Evolutionary conservation across 768 basidiomycete genomes (phyloP).

Genomic region (Pisolithus marmoratus): DNA sequence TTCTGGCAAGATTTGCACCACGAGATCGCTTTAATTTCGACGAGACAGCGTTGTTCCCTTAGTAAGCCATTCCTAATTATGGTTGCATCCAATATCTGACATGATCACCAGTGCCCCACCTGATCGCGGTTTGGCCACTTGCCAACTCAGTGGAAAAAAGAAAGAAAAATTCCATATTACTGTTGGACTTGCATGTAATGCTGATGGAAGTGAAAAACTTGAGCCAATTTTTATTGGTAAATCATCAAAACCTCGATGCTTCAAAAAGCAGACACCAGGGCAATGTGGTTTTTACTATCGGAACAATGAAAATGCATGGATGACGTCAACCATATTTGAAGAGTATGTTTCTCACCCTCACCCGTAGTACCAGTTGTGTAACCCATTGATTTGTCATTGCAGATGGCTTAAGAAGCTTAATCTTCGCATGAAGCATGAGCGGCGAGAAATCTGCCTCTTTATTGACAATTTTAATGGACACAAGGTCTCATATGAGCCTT

Average conservation of each 20-base stretch:
- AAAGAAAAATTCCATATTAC: conserved; percentile 11
- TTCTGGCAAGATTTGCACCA: not conserved
- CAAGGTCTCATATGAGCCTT: too few species aligned
- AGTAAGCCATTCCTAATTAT: not conserved
- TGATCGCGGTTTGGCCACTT: conserved; percentile 13
- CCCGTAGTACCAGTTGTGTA: not conserved
- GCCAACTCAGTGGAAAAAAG: conserved; percentile 16
- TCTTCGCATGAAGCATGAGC: conserved; percentile 6
- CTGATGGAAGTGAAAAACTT: conserved; percentile 26
- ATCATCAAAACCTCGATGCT: conserved; percentile 21
- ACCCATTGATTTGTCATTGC: not conserved
- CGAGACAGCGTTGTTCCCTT: not conserved
- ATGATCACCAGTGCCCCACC: conserved; percentile 2
- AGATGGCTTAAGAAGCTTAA: conserved; percentile 25
- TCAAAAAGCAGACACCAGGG: too few species aligned
- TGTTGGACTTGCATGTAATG: conserved; percentile 7
- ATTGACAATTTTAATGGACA: too few species aligned
- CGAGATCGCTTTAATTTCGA: not conserved
- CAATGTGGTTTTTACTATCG: too few species aligned
- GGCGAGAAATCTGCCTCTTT: conserved; percentile 6
- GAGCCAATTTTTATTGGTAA: conserved; percentile 31
- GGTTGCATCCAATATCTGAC: not conserved
- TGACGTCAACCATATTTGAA: too few species aligned
- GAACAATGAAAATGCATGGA: too few species aligned
- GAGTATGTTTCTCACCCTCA: too few species aligned